These are phyloP conservation scores for Aspergillus avenaceus DNA, from an alignment of 495 filamentous ascomycete genomes.

Conservation along the genomic window DNA sequence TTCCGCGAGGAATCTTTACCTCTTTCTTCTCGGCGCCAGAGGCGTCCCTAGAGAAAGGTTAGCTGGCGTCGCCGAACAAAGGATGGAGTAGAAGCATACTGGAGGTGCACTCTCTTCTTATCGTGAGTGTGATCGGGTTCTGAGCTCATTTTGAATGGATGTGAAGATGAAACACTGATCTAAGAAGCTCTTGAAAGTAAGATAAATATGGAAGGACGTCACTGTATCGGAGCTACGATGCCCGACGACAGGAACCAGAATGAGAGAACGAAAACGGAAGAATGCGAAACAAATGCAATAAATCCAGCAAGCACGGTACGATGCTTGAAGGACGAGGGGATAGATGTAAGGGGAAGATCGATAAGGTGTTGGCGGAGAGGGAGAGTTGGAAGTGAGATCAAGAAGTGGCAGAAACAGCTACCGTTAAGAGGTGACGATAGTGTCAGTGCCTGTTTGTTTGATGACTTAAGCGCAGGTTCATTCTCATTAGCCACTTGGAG, in stretches of 20 bases:
- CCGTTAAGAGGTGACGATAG: conserved; percentile 44
- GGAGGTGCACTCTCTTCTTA: conserved; percentile 90
- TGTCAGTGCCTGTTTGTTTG: conserved; percentile 13
- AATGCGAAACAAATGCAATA: not conserved
- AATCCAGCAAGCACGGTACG: conserved; percentile 23
- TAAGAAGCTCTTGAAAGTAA: conserved; percentile 16
- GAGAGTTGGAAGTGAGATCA: conserved; percentile 19
- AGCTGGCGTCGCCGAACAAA: conserved; percentile 16
- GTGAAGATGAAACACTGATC: conserved; percentile 1
- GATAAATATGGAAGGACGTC: conserved; percentile 15
- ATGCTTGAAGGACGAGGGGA: conserved; percentile 19
- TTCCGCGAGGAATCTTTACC: conserved; percentile 44
- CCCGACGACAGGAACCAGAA: conserved; percentile 10
- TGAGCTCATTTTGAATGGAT: conserved; percentile 51
- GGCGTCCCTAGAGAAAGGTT: conserved; percentile 62
- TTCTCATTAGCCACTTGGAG: conserved; percentile 13
- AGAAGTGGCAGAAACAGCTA: conserved; percentile 27
- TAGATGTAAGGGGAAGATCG: conserved; percentile 17
- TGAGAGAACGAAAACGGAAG: not conserved
- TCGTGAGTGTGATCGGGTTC: conserved; percentile 66
- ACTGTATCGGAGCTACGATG: conserved; percentile 9
- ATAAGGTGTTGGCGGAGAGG: conserved; percentile 13
- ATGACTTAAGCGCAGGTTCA: conserved; percentile 37
- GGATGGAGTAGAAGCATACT: conserved; percentile 51
- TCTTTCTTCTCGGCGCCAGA: conserved; percentile 86